Evolutionary conservation across 2,329 filamentous ascomycete genomes (phyloP).

Genomic region (Whalleya microplaca): DNA sequence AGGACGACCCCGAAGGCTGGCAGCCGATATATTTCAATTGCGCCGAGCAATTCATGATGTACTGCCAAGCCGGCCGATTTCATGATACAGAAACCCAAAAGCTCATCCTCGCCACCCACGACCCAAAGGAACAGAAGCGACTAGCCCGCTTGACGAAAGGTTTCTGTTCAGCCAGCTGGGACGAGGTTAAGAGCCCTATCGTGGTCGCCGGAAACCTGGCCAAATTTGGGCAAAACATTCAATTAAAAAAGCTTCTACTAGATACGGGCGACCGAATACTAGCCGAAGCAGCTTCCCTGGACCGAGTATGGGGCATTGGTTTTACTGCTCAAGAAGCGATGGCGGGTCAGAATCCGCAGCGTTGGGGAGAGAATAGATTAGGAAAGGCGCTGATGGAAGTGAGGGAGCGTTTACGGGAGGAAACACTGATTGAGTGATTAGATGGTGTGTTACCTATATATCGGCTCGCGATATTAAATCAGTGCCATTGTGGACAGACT

Average conservation of each 20-base stretch:
- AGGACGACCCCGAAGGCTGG: slow-evolving; percentile 11
- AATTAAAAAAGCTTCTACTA: slow-evolving; percentile 35
- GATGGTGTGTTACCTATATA: no score
- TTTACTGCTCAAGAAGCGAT: slow-evolving; percentile 37
- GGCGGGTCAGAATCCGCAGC: slow-evolving; percentile 4
- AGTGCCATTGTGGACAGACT: no score
- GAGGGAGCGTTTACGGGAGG: slow-evolving; percentile 3
- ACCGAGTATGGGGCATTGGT: slow-evolving; percentile 42
- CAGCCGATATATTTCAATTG: slow-evolving; percentile 38
- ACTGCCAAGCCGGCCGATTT: slow-evolving; percentile 44
- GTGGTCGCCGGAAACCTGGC: slow-evolving; percentile 38
- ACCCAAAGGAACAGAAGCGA: slow-evolving; percentile 36
- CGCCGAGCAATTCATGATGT: slow-evolving; percentile 49
- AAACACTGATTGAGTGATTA: neutral
- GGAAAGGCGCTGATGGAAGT: slow-evolving; percentile 6
- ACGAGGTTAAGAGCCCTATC: slow-evolving; percentile 37
- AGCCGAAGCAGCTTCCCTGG: slow-evolving; percentile 36
- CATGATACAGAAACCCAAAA: slow-evolving; percentile 31
- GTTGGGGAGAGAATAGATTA: slow-evolving; percentile 2
- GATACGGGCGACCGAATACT: slow-evolving; percentile 38
- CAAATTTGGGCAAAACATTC: slow-evolving; percentile 39
- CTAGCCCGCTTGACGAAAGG: slow-evolving; percentile 34
- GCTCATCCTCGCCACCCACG: slow-evolving; percentile 30
- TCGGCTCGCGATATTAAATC: no score
- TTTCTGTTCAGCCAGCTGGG: slow-evolving; percentile 36